phyloP scores from a whole-genome alignment of 2,329 filamentous ascomycete genomes.

The Penicillium decumbens region DNA sequence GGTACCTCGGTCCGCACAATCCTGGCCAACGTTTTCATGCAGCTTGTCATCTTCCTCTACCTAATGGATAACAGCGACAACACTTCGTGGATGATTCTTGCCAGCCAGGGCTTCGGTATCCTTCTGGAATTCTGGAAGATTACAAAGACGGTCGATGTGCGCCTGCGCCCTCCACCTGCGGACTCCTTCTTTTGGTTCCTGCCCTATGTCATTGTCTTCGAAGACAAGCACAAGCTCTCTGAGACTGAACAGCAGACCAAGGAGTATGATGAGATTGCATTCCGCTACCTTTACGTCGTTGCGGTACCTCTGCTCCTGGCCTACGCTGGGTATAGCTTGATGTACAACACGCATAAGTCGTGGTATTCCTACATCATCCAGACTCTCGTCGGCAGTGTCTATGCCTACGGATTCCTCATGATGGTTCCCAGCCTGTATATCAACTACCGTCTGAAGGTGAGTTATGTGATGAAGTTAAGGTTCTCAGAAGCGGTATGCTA shows the following conservation, averaged over 20 bases:
- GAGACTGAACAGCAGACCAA: constrained; percentile 97
- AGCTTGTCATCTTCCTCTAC: constrained; percentile 91
- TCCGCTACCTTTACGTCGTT: constrained; percentile 91
- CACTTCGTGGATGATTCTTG: constrained; percentile 98
- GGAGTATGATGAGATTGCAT: constrained; percentile 96
- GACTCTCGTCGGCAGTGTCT: constrained; percentile 90
- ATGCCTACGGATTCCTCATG: constrained; percentile 98
- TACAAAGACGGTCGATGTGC: constrained; percentile 88
- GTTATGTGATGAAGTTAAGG: constrained; percentile 4
- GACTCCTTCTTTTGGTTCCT: constrained; percentile 68
- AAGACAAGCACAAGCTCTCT: constrained; percentile 93
- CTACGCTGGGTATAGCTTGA: constrained; percentile 83
- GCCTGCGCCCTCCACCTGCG: constrained; percentile 63
- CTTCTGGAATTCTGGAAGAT: constrained; percentile 86
- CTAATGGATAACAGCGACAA: constrained; percentile 95
- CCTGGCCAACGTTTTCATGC: constrained; percentile 96
- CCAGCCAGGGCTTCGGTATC: constrained; percentile 82
- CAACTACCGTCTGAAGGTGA: constrained; percentile 90
- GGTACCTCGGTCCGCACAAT: constrained; percentile 95
- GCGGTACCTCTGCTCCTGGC: constrained; percentile 84
- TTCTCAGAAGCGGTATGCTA: neutral
- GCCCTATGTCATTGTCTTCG: constrained; percentile 77
- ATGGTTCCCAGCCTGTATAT: constrained; percentile 98
- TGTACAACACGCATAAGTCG: constrained; percentile 93
- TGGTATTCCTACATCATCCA: constrained; percentile 97